These are phyloP conservation scores for Coniella vitis DNA, from an alignment of 2,329 filamentous ascomycete genomes.

Conservation along the genomic window DNA sequence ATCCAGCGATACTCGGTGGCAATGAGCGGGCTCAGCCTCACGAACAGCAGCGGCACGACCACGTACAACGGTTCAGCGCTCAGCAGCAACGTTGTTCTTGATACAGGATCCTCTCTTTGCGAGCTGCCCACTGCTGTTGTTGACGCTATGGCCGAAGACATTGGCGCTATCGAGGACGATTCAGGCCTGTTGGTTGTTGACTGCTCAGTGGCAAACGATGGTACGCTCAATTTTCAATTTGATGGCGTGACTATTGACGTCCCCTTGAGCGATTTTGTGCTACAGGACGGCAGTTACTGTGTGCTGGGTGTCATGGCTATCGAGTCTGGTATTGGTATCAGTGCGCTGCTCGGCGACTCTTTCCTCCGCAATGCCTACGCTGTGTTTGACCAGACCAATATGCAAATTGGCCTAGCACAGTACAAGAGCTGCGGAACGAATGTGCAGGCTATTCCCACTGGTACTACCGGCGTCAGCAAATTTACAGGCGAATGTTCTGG, in stretches of 20 bases:
- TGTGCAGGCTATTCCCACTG: constrained; percentile 22
- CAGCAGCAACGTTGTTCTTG: constrained; percentile 42
- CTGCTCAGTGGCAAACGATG: constrained; percentile 25
- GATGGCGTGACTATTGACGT: constrained; percentile 31
- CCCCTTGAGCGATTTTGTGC: constrained; percentile 32
- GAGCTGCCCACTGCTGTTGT: constrained; percentile 56
- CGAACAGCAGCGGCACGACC: constrained; percentile 22
- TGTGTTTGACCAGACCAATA: constrained; percentile 28
- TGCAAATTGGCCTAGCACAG: constrained; percentile 25
- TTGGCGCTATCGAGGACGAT: constrained; percentile 38
- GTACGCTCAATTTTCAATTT: constrained; percentile 33
- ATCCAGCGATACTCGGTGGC: constrained; percentile 35
- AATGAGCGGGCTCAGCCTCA: constrained; percentile 31
- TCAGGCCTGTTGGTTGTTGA: constrained; percentile 37
- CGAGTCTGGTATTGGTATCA: constrained; percentile 17
- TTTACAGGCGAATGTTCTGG: constrained; percentile 19
- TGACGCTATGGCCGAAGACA: constrained; percentile 32
- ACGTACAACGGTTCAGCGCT: constrained; percentile 27
- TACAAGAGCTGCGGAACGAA: constrained; percentile 25
- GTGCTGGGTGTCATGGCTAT: constrained; percentile 19
- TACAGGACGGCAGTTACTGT: constrained; percentile 16
- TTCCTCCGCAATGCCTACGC: constrained; percentile 27
- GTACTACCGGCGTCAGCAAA: constrained; percentile 5
- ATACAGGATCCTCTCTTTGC: constrained; percentile 62
- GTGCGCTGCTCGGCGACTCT: constrained; percentile 25